phyloP scores from a whole-genome alignment of 352 stramenopile species.

The Labyrinthula sp. region DNA sequence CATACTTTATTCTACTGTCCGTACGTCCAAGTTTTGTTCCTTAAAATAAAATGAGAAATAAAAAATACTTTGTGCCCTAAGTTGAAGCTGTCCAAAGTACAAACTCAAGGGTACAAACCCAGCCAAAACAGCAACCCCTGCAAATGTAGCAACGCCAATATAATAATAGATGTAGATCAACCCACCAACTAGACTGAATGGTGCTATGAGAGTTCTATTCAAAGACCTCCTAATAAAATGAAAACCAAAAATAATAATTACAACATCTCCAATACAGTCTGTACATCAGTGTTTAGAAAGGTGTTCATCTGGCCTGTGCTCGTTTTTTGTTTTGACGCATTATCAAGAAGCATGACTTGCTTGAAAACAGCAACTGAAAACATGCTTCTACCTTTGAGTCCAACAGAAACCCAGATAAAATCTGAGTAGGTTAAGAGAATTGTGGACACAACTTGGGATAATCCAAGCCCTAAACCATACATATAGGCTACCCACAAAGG shows the following conservation, averaged over 20 bases:
- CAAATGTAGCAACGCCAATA: conserved; percentile 14
- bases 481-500: background rate
- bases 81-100: conserved; percentile 23
- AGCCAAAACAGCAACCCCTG: conserved; percentile 7
- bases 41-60: too few relatives aligned
- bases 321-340: conserved; percentile 7
- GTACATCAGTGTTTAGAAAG: conserved; percentile 19
- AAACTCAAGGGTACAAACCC: conserved; percentile 14
- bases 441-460: conserved; percentile 11
- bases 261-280: conserved; percentile 11
- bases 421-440: conserved; percentile 8
- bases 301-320: conserved; percentile 20
- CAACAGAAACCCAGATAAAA: conserved; percentile 5
- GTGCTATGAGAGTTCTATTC: conserved; percentile 15
- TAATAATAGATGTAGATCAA: conserved; percentile 24
- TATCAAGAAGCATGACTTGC: conserved; percentile 21
- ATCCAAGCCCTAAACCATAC: conserved; percentile 1
- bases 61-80: too few relatives aligned
- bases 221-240: too few relatives aligned
- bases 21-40: conserved; percentile 31
- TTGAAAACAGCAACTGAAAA: conserved; percentile 21
- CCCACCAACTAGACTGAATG: conserved; percentile 8
- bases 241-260: too few relatives aligned
- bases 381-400: conserved; percentile 6
- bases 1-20: conserved; percentile 47